These are phyloP conservation scores for Pseudophaeomoniella oleicola DNA, from an alignment of 2,329 filamentous ascomycete species.

Conservation along the genomic window DNA sequence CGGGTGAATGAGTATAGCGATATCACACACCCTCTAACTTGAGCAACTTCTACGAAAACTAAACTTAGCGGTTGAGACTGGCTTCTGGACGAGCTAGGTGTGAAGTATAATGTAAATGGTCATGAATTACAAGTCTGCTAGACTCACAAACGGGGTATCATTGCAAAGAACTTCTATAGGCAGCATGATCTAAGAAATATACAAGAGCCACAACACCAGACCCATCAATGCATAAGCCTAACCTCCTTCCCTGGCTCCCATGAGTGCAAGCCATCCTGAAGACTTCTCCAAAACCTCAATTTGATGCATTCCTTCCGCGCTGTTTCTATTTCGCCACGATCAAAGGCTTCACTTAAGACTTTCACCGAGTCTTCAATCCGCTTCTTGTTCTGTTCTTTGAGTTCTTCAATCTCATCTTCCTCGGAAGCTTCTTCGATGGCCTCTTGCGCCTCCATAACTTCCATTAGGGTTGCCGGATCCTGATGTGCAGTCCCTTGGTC, in stretches of 20 bases:
- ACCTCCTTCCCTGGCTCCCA: conserved; percentile 69
- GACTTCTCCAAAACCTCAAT: conserved; percentile 82
- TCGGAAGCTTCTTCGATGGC: conserved; percentile 45
- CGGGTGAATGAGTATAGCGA: no score
- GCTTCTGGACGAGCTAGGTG: no score
- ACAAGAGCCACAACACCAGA: not conserved
- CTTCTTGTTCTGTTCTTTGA: conserved; percentile 52
- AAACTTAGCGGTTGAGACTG: no score
- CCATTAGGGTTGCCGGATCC: conserved; percentile 61
- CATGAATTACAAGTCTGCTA: not conserved
- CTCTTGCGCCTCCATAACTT: conserved; percentile 72
- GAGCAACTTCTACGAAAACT: no score
- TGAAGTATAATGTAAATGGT: not conserved
- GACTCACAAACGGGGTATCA: not conserved
- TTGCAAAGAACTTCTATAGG: not conserved
- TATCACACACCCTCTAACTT: no score
- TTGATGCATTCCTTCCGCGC: conserved; percentile 61
- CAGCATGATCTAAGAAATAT: no score
- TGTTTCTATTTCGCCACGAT: conserved; percentile 45
- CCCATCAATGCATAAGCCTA: conserved; percentile 37
- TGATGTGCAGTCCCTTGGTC: conserved; percentile 63
- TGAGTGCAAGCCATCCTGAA: conserved; percentile 61
- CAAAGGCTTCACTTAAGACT: conserved; percentile 50
- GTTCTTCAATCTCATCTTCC: conserved; percentile 47
- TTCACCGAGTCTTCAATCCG: conserved; percentile 51